Conservation (phyloP, 192 early-diverging fungal genomes). For the Glomus cerebriforme region DNA sequence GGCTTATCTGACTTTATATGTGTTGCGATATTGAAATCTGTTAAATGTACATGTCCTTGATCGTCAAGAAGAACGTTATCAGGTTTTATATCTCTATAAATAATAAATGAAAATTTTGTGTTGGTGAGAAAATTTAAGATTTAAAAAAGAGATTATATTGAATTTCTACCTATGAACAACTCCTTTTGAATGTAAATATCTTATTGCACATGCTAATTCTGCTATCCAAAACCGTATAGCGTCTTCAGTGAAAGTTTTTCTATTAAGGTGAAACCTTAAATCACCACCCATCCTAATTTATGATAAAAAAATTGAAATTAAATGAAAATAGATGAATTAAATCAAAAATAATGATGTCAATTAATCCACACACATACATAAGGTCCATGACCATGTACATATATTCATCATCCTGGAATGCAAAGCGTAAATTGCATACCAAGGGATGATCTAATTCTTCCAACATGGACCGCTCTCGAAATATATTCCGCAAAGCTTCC, state of each 20-base stretch:
- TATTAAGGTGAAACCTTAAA: conserved; percentile 77
- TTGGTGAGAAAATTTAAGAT: too few species aligned
- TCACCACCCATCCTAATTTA: conserved; percentile 75
- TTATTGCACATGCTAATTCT: conserved; percentile 79
- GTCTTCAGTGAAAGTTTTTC: conserved; percentile 72
- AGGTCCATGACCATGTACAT: conserved; percentile 90
- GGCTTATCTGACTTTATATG: conserved; percentile 60
- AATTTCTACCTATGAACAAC: conserved; percentile 76
- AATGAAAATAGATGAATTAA: neutral
- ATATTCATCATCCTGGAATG: conserved; percentile 87
- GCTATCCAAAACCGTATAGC: conserved; percentile 86
- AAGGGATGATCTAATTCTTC: conserved; percentile 76
- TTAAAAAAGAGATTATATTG: neutral
- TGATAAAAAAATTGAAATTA: neutral
- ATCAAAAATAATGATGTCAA: neutral
- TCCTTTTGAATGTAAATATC: conserved; percentile 77
- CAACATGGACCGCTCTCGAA: conserved; percentile 75
- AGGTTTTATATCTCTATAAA: conserved; percentile 83
- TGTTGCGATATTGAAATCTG: conserved; percentile 97
- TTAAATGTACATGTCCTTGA: conserved; percentile 85
- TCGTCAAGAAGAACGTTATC: conserved; percentile 83
- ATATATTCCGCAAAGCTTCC: conserved; percentile 81
- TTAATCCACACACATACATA: conserved; percentile 57
- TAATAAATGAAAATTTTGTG: neutral
- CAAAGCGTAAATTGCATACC: conserved; percentile 78